Base-by-base conservation (phyloP, 495 filamentous ascomycete genomes). In the Evernia prunastri region DNA sequence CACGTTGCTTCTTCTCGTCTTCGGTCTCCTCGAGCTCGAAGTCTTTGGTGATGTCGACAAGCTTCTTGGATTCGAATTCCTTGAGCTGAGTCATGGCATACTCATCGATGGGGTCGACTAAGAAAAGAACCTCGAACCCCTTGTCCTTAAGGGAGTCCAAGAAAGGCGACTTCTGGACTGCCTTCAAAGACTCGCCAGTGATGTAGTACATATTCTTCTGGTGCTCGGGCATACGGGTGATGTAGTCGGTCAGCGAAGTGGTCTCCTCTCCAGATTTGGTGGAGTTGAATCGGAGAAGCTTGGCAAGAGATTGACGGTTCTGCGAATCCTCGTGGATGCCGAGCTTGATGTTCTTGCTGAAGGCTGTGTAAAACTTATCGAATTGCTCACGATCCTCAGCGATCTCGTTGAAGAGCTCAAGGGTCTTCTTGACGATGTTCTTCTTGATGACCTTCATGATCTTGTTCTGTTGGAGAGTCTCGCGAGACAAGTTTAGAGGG, bases 361-460 rank as follows among this genome's bases (percentile, higher is more conserved):
- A 98, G 70, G 94, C 95, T 72, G 81, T 81, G 86, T 98, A 98
- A 87, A 98, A 98, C 86, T 98, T 98, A 85, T 98, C 95, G 79
- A 98, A 97, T 75, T 96, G 88, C 85, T 98, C 94, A 80, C 93
- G 92, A 81, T 98, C 95, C 83, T 98, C 94, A 61, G 95, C 85
- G 70, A 98, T 97, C 85, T 98, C 94, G 67, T 82, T 82, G 87
- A 98, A 98, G 78, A 98, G 90, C 84, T 98, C 94, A 59, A 98
- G 90, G 61, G 90, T 89, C 92, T 98, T 98, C 91, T 97, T 98
- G 83, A 98, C 92, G 66, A 98, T 94, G 87, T 98, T 98, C 92
- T 98, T 98, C 84, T 91, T 92, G 86, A 98, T 98, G 74, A 98
- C 94, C 87, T 98, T 98, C 94, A 98, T 96, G 84, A 98, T 98